These are phyloP conservation scores for Gonium pectorale DNA, from an alignment of 139 green algal genomes.

Conservation along the genomic window DNA sequence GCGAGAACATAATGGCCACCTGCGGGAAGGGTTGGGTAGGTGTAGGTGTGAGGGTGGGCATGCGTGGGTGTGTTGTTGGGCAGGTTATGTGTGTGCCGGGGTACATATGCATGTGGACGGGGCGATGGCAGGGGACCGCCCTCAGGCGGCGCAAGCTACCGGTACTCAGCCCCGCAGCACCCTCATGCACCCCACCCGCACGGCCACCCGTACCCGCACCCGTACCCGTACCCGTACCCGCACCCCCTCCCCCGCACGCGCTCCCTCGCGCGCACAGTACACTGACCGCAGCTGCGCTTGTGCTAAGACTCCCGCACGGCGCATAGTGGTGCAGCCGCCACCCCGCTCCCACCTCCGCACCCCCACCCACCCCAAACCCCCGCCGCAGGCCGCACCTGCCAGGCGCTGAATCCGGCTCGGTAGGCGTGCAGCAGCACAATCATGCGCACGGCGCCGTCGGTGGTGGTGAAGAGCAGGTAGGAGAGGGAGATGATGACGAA, in stretches of 20 bases:
- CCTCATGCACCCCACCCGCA: too few relatives aligned
- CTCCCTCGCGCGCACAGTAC: too few relatives aligned
- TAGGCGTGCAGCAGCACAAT: slow-evolving; percentile 92
- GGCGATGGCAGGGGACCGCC: too few relatives aligned
- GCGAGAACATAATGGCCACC: slow-evolving; percentile 84
- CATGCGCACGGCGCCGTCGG: slow-evolving; percentile 84
- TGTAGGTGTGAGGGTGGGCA: not conserved
- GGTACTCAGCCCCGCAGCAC: too few relatives aligned
- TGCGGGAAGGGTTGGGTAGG: slow-evolving; percentile 41
- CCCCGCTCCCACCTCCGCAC: slow-evolving; percentile 68
- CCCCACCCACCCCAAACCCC: not conserved
- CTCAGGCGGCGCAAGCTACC: too few relatives aligned
- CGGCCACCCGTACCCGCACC: not conserved
- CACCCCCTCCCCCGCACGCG: not conserved
- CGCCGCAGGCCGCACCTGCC: slow-evolving; percentile 31
- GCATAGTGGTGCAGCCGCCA: slow-evolving; percentile 51
- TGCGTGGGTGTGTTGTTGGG: not conserved
- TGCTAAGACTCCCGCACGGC: too few relatives aligned
- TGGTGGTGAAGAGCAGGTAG: slow-evolving; percentile 83
- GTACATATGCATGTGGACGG: too few relatives aligned
- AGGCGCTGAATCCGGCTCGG: slow-evolving; percentile 76
- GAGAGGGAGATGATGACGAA: slow-evolving; percentile 86
- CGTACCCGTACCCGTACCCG: not conserved
- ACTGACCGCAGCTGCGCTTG: too few relatives aligned
- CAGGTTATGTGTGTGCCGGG: too few relatives aligned